A percentile compares a stretch with the other conserved stretches of the same genome.
Conservation (phyloP, 179 eudicot genomes). For the Heliamphora pulchella region DNA sequence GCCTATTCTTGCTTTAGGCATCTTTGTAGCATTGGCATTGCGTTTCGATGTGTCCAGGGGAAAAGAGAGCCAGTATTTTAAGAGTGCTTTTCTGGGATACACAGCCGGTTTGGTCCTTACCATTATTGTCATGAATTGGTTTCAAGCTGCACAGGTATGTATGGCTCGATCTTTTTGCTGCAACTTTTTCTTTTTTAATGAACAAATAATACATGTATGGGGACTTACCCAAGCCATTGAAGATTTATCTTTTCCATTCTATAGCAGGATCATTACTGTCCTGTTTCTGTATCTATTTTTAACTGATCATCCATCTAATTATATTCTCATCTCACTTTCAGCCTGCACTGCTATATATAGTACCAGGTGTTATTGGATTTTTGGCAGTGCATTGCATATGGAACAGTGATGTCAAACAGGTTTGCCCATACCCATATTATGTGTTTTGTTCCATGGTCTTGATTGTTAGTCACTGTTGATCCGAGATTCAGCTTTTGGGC, state of each 20-base stretch:
- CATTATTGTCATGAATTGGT: slow-evolving; percentile 96
- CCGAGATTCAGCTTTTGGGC: neutral
- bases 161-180: neutral
- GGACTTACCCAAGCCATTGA: neutral
- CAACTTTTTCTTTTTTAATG: neutral
- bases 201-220: neutral
- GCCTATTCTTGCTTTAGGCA: slow-evolving; percentile 41
- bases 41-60: slow-evolving; percentile 95
- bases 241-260: neutral
- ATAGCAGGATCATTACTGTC: neutral
- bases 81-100: slow-evolving; percentile 86
- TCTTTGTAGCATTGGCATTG: slow-evolving; percentile 95
- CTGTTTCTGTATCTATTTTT: neutral
- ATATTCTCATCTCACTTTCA: slow-evolving; percentile 25
- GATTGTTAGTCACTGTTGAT: neutral
- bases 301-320: neutral
- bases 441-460: neutral
- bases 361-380: slow-evolving; percentile 89
- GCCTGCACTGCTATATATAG: slow-evolving; percentile 96
- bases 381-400: slow-evolving; percentile 80
- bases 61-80: slow-evolving; percentile 78
- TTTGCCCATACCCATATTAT: slow-evolving; percentile 24
- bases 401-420: slow-evolving; percentile 88
- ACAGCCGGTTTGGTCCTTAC: slow-evolving; percentile 67
- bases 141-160: slow-evolving; percentile 96